phyloP scores from a whole-genome alignment of 78 protist genomes.

The Emiliania huxleyi region DNA sequence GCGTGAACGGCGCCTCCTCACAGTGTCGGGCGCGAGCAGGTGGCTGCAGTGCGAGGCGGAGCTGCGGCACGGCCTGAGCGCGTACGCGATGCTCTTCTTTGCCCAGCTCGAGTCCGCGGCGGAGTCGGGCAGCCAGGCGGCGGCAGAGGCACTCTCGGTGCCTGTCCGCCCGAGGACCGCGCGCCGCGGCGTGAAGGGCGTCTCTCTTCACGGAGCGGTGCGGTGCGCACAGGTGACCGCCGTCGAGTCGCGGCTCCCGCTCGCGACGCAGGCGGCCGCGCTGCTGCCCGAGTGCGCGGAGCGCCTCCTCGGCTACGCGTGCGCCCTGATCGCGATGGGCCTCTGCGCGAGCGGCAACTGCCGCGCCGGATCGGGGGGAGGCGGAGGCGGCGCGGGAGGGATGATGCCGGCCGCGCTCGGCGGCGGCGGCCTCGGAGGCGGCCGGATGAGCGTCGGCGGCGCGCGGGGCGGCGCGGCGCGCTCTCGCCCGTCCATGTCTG shows the following conservation, averaged over 20 bases:
- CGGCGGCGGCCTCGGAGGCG: no score
- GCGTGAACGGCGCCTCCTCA: no score
- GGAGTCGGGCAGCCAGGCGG: not conserved
- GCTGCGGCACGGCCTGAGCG: not conserved
- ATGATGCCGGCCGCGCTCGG: not conserved
- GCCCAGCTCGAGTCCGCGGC: not conserved
- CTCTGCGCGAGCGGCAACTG: not conserved
- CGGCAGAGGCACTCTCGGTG: no score
- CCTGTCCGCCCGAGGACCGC: no score
- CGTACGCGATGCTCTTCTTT: not conserved
- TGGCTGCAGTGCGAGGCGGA: not conserved
- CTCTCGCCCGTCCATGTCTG: no score
- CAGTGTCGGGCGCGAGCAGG: no score
- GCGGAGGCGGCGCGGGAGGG: not conserved
- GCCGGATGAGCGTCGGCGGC: no score
- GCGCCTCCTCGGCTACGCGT: not conserved
- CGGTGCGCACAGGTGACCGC: no score
- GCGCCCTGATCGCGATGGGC: not conserved
- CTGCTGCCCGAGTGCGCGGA: not conserved
- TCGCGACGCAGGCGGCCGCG: not conserved
- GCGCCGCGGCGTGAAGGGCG: not conserved
- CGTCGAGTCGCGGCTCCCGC: not conserved
- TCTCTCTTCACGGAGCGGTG: no score
- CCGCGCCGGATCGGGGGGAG: not conserved
- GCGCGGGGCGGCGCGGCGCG: no score